Evolutionary conservation across 2,329 filamentous ascomycete species (phyloP), one percentile per base, ranked within the genome.

Genomic region (Fusarium luffae): DNA sequence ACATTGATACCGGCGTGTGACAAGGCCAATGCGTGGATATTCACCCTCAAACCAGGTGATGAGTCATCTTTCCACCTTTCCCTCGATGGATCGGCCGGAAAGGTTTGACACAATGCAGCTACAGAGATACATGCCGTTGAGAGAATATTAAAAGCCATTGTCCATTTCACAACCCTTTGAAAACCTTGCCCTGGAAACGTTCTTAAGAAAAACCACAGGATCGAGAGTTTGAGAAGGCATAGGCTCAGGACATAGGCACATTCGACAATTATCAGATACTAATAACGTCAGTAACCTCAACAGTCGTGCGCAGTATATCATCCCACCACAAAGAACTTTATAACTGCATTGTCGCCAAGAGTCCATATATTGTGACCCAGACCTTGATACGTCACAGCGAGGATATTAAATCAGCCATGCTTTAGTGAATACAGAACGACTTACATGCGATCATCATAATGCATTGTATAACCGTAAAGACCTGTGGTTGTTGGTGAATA

Each of bases 231-330:
- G 5, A 43, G 4, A 3, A 63, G 18, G 2, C 34, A 44, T 21
- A 63, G 14, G 4, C 60, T 57, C 0, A 63, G 6, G 0, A 56
- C 28, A 7, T 63, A 63, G 19, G 49, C 14, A 3, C 25, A 49
- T 27, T 63, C 34, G 2, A 44, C 30, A 1, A 63, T 13, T 1
- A 63, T 37, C 0, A 63, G 12, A 2, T 49, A 49, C 60, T 63
- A 0, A 2, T 0, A 4, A 0, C 13, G 12, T 63, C 11, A 63
- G 60, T 0, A 1, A 4, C 0, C 1, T 11, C 8, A 0, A 0
- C 4, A 5, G 0, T 3, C 0, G 5, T 0, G 8, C 3, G 5
- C 2, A 1, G 4, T n/a, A 0, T 1, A 1, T 16, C 0, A 9
- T 4, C 60, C 7, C 40, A 63, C 60, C 1, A 44, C 14, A 1